Conservation (phyloP, 83 land plant genomes). For the Picea abies region DNA sequence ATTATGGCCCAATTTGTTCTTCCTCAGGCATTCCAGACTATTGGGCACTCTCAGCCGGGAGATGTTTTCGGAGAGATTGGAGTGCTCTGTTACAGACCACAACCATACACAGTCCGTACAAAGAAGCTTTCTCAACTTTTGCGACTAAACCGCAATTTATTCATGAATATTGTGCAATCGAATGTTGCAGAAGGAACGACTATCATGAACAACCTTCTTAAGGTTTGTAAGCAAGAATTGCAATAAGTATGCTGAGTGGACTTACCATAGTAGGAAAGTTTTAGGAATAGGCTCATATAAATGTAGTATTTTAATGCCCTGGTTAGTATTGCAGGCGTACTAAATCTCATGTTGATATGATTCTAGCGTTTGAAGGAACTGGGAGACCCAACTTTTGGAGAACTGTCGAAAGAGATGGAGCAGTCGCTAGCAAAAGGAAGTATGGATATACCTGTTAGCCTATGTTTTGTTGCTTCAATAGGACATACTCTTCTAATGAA, state of each 20-base stretch:
- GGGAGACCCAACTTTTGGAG: conserved; percentile 44
- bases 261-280: no score
- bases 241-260: background rate
- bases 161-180: conserved; percentile 61
- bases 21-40: conserved; percentile 51
- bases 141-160: conserved; percentile 58
- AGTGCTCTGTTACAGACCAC: conserved; percentile 75
- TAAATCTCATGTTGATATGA: background rate
- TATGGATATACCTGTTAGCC: conserved; percentile 64
- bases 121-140: conserved; percentile 62
- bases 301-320: background rate
- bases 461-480: conserved; percentile 57
- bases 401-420: conserved; percentile 51
- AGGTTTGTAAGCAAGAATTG: conserved; percentile 33
- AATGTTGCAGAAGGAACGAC: conserved; percentile 74
- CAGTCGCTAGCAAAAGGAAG: conserved; percentile 52
- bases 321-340: background rate
- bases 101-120: conserved; percentile 67
- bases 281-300: background rate
- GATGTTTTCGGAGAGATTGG: conserved; percentile 76
- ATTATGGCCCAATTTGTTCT: background rate
- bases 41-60: conserved; percentile 39
- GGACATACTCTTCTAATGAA: conserved; percentile 31
- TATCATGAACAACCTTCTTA: conserved; percentile 69
- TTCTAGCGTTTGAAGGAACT: conserved; percentile 54